A percentile compares a stretch with the other conserved stretches of the same genome.
Evolutionary conservation across 1,284 basidiomycete species (phyloP).

Genomic region (Puccinia novopanici): DNA sequence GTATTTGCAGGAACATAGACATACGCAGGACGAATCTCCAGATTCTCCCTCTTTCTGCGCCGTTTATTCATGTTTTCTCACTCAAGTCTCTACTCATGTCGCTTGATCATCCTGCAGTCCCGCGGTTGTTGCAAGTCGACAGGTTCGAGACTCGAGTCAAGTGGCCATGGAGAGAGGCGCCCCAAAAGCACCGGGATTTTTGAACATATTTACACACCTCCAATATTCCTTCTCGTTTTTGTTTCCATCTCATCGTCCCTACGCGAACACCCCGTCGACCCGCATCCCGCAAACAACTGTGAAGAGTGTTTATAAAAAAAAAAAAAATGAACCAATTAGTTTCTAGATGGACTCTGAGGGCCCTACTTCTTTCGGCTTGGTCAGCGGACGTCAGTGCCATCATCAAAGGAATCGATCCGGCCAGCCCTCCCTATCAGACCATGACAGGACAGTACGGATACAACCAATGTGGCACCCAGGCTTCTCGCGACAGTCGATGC

Average conservation of each 20-base stretch:
- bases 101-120: not conserved
- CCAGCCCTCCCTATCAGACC: constrained; percentile 30
- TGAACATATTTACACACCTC: too few species aligned
- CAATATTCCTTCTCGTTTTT: too few species aligned
- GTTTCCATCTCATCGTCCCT: too few species aligned
- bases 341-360: not conserved
- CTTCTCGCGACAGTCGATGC: constrained; percentile 42
- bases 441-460: constrained; percentile 35
- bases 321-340: not conserved
- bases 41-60: too few species aligned
- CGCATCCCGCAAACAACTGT: not conserved
- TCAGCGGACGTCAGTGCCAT: not conserved
- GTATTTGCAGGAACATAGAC: too few species aligned
- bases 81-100: too few species aligned
- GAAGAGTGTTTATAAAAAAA: not conserved
- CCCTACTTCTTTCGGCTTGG: not conserved
- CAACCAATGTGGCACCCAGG: constrained; percentile 28
- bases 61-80: too few species aligned
- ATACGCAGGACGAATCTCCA: too few species aligned
- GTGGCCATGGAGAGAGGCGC: too few species aligned
- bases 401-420: constrained; percentile 30
- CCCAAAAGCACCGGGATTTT: too few species aligned
- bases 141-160: too few species aligned
- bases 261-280: not conserved
- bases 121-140: not conserved